A percentile compares a stretch with the other conserved stretches of the same genome.
phyloP scores from a whole-genome alignment of 345 rosid genomes.

The Rhizophora mangle region DNA sequence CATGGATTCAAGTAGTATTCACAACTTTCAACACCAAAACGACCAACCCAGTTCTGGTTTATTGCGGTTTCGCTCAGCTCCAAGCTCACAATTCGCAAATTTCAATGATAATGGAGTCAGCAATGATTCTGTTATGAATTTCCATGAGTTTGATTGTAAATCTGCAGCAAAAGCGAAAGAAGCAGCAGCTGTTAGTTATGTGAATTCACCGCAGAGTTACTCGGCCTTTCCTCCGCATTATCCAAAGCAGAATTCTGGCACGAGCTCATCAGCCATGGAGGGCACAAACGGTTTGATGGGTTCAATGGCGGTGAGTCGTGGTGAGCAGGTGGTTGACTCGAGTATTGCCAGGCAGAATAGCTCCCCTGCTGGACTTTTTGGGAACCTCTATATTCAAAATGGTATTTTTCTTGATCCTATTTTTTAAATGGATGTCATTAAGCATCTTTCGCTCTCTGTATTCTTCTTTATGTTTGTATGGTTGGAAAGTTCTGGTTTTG shows the following conservation, averaged over 20 bases:
- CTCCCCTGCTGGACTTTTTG: constrained; percentile 76
- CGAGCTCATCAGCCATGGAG: constrained; percentile 48
- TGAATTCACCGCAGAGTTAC: constrained; percentile 40
- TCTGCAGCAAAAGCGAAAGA: constrained; percentile 24
- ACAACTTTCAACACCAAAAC: constrained; percentile 32
- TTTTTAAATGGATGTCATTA: background rate
- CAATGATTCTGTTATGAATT: constrained; percentile 35
- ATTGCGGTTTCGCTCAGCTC: constrained; percentile 82
- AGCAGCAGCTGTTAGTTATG: constrained; percentile 26
- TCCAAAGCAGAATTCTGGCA: constrained; percentile 51
- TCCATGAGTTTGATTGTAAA: constrained; percentile 24
- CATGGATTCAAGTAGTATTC: constrained; percentile 65
- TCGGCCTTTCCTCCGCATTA: constrained; percentile 83
- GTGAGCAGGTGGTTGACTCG: constrained; percentile 36
- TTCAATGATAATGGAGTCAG: constrained; percentile 27
- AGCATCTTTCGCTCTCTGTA: background rate
- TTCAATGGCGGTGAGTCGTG: constrained; percentile 36
- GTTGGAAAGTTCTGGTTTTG: no score
- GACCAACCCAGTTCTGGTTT: constrained; percentile 59
- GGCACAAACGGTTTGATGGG: constrained; percentile 40
- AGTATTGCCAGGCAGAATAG: constrained; percentile 66
- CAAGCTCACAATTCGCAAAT: constrained; percentile 52
- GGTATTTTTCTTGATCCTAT: constrained; percentile 45
- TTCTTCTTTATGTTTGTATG: background rate
- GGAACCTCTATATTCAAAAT: constrained; percentile 53